Percentiles rank a stretch among this genome's conserved stretches.
Evolutionary conservation across 805 yeast species (phyloP).

Genomic region (Lipomyces mesembrius): DNA sequence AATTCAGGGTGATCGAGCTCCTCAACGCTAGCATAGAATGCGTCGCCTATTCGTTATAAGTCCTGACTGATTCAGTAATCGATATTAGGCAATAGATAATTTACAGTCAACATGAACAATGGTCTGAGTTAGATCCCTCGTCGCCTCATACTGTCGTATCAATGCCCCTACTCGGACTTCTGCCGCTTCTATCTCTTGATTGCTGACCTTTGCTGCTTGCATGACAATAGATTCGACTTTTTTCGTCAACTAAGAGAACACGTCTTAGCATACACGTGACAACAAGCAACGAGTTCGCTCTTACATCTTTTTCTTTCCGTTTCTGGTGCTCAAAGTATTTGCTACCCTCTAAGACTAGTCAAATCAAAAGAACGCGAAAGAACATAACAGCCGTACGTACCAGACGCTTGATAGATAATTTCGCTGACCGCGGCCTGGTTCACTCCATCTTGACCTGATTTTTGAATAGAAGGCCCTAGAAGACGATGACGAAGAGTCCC

Average conservation of each 20-base stretch:
- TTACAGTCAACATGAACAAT: conserved; percentile 42
- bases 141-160: conserved; percentile 22
- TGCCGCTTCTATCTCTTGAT: conserved; percentile 32
- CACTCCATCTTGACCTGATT: conserved; percentile 39
- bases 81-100: not conserved
- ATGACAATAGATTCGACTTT: conserved; percentile 22
- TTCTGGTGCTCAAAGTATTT: conserved; percentile 39
- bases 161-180: conserved; percentile 16
- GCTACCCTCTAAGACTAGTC: conserved; percentile 30
- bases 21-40: conserved; percentile 91
- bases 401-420: conserved; percentile 38
- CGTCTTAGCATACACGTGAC: not conserved
- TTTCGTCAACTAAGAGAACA: conserved; percentile 17
- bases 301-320: conserved; percentile 29
- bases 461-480: conserved; percentile 39
- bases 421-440: conserved; percentile 38
- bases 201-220: conserved; percentile 20
- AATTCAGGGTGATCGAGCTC: conserved; percentile 61
- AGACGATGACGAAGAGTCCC: conserved; percentile 33
- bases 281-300: not conserved
- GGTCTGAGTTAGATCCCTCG: conserved; percentile 35
- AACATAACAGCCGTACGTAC: not conserved
- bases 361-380: not conserved
- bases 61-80: not conserved
- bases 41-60: conserved; percentile 54